A percentile compares a stretch with the other conserved stretches of the same genome.
Conservation (phyloP, 2,329 filamentous ascomycete species). For the Aspergillus bombycis region DNA sequence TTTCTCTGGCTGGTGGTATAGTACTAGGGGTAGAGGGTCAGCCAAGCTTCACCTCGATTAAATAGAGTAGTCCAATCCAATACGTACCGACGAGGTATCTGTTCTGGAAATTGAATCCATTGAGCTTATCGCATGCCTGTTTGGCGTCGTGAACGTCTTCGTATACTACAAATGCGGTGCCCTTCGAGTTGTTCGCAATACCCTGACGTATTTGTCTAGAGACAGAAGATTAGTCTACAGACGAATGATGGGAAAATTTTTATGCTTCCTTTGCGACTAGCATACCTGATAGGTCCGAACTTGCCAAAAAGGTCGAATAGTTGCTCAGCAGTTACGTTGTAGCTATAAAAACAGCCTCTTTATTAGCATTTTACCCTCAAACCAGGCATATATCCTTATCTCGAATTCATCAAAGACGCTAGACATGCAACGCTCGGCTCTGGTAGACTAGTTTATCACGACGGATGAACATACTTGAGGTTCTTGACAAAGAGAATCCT, state of each 20-base stretch:
- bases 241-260: constrained; percentile 1
- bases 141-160: constrained; percentile 99
- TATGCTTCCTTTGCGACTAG: constrained; percentile 21
- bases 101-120: constrained; percentile 99
- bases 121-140: constrained; percentile 98
- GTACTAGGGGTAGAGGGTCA: constrained; percentile 48
- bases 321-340: constrained; percentile 97
- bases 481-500: constrained; percentile 99
- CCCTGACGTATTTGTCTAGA: constrained; percentile 94
- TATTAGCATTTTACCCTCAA: constrained; percentile 16
- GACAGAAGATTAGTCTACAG: constrained; percentile 8
- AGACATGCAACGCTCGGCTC: constrained; percentile 9
- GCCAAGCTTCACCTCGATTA: background rate
- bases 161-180: constrained; percentile 98
- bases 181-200: constrained; percentile 95
- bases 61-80: background rate
- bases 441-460: constrained; percentile 7
- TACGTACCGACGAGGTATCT: constrained; percentile 93
- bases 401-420: background rate
- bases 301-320: constrained; percentile 98
- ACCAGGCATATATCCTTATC: background rate
- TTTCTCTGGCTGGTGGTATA: constrained; percentile 78
- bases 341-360: constrained; percentile 60
- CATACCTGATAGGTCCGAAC: constrained; percentile 91
- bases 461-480: constrained; percentile 71